Percentiles rank a stretch among this genome's conserved stretches.
Evolutionary conservation across 2,329 filamentous ascomycete species (phyloP).

Genomic region (Neonectria sp.): DNA sequence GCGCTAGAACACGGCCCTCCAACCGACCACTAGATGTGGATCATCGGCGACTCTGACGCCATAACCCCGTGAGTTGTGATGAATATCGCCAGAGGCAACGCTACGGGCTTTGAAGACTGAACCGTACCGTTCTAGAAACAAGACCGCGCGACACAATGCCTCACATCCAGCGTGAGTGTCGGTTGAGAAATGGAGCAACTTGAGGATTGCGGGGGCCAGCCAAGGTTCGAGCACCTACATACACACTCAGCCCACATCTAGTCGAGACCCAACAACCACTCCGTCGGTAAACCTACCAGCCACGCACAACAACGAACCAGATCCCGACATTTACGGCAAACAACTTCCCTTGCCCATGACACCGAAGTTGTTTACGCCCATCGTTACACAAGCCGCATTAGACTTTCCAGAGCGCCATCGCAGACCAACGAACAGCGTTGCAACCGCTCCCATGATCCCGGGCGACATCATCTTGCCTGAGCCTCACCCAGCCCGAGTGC

Average conservation of each 20-base stretch:
- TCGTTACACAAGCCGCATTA: not conserved
- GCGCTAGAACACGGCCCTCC: not conserved
- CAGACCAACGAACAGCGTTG: not conserved
- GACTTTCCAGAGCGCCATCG: not conserved
- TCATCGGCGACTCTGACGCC: not conserved
- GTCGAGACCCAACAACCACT: not conserved
- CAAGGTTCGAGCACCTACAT: not conserved
- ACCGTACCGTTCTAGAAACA: not conserved
- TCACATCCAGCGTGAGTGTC: not conserved
- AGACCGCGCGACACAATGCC: not conserved
- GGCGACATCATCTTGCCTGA: not conserved
- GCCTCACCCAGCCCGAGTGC: not conserved
- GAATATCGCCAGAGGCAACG: not conserved
- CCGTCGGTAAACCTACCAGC: not conserved
- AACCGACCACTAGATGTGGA: not conserved
- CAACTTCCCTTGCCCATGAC: no score
- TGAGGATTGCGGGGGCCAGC: not conserved
- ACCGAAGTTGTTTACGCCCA: not conserved
- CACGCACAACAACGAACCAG: not conserved
- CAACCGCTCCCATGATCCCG: constrained; percentile 1
- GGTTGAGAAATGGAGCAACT: not conserved
- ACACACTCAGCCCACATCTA: not conserved
- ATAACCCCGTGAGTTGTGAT: not conserved
- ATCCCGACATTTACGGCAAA: not conserved
- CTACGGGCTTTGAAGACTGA: not conserved